Percentiles rank a stretch among this genome's conserved stretches.
These are phyloP conservation scores for Graphiopsis chlorocephala DNA, from an alignment of 2,329 filamentous ascomycete genomes.

Conservation along the genomic window DNA sequence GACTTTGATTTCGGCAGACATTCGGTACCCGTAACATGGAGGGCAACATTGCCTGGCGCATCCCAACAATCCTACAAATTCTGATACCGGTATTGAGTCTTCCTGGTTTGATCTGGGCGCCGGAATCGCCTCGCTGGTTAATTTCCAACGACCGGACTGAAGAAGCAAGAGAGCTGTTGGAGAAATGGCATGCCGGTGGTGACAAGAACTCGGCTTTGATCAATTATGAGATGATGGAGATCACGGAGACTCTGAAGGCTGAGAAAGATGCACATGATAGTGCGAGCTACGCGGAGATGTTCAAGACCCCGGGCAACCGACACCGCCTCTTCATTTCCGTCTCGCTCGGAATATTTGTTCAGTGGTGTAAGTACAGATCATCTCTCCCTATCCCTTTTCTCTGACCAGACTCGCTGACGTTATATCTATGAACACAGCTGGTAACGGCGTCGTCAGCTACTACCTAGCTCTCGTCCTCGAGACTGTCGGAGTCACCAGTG, in stretches of 20 bases:
- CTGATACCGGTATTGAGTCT: slow-evolving; percentile 53
- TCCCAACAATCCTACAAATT: slow-evolving; percentile 47
- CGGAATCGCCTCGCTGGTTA: slow-evolving; percentile 55
- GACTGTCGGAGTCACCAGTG: slow-evolving; percentile 29
- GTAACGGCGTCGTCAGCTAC: slow-evolving; percentile 19
- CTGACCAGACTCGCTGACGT: background rate
- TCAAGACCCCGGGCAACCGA: slow-evolving; percentile 54
- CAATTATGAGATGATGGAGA: slow-evolving; percentile 59
- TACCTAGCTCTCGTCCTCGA: slow-evolving; percentile 32
- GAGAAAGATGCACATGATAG: slow-evolving; percentile 13
- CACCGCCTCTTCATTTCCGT: slow-evolving; percentile 49
- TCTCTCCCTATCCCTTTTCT: background rate
- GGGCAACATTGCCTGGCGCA: slow-evolving; percentile 46
- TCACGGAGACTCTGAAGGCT: slow-evolving; percentile 51
- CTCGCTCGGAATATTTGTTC: slow-evolving; percentile 23
- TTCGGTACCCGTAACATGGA: slow-evolving; percentile 47
- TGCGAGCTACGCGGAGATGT: slow-evolving; percentile 46
- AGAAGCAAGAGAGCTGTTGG: slow-evolving; percentile 58
- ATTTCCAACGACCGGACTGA: slow-evolving; percentile 42
- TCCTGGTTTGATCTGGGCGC: slow-evolving; percentile 49
- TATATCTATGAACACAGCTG: background rate
- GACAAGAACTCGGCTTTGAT: slow-evolving; percentile 48
- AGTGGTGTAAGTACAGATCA: slow-evolving; percentile 27
- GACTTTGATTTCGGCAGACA: background rate
- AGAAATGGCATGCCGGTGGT: slow-evolving; percentile 41